Evolutionary conservation across 495 filamentous ascomycete genomes (phyloP).

Genomic region (Glonium stellatum): DNA sequence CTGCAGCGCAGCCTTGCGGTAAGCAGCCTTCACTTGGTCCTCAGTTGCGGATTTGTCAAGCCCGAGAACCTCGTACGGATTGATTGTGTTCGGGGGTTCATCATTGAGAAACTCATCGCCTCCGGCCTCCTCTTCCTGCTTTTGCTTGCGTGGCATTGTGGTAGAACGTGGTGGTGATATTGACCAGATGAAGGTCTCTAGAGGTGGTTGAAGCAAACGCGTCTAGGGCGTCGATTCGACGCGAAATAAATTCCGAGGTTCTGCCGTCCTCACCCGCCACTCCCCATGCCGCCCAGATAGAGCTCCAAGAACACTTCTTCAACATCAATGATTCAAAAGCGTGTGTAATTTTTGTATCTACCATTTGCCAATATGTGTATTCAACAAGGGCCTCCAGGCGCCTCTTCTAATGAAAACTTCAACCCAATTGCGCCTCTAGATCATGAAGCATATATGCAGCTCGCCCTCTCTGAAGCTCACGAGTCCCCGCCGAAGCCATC

Average conservation of each 20-base stretch:
- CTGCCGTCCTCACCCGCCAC: background rate
- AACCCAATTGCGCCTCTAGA: constrained; percentile 19
- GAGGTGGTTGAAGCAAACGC: no score
- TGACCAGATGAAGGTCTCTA: background rate
- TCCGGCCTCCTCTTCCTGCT: constrained; percentile 3
- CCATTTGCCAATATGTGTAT: background rate
- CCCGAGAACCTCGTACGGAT: constrained; percentile 39
- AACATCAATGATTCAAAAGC: background rate
- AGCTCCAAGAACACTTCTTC: background rate
- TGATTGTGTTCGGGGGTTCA: constrained; percentile 33
- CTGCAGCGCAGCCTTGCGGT: constrained; percentile 38
- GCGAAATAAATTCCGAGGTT: background rate
- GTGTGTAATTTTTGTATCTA: background rate
- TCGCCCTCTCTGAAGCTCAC: constrained; percentile 65
- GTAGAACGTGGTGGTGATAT: background rate
- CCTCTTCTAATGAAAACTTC: background rate
- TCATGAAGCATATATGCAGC: constrained; percentile 61
- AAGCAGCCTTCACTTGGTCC: constrained; percentile 39
- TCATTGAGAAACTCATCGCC: constrained; percentile 21
- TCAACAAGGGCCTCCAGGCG: background rate
- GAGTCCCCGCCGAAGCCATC: constrained; percentile 77
- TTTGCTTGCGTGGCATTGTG: background rate
- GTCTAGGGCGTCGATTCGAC: no score
- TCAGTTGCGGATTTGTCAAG: constrained; percentile 31
- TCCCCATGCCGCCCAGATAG: background rate